phyloP scores from a whole-genome alignment of 116 monocot genomes.

The Trichopus zeylanicus region DNA sequence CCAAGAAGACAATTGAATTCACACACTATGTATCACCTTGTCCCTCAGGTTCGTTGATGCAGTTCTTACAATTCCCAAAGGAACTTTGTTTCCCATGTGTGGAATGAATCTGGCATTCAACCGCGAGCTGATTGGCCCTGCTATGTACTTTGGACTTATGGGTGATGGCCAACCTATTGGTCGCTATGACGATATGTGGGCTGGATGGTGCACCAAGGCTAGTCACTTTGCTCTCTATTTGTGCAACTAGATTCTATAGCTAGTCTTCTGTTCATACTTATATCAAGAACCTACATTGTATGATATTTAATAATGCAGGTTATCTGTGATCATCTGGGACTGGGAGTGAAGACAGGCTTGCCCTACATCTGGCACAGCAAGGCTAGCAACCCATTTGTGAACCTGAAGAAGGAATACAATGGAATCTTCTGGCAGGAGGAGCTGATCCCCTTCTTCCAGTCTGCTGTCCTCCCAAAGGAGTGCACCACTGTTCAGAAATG shows the following conservation, averaged over 20 bases:
- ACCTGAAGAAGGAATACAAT: slow-evolving; percentile 68
- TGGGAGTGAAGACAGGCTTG: slow-evolving; percentile 64
- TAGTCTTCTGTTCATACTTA: not conserved
- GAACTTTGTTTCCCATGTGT: slow-evolving; percentile 67
- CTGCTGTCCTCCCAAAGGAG: slow-evolving; percentile 38
- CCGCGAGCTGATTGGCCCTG: slow-evolving; percentile 67
- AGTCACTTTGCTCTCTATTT: not conserved
- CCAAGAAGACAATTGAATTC: not conserved
- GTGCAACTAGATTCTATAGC: not conserved
- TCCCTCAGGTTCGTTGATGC: slow-evolving; percentile 60
- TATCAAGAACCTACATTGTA: not conserved
- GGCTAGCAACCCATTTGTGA: slow-evolving; percentile 77
- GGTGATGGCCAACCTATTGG: slow-evolving; percentile 81
- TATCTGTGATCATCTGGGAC: slow-evolving; percentile 64
- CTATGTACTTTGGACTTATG: slow-evolving; percentile 87
- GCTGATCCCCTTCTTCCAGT: slow-evolving; percentile 64
- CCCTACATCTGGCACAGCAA: slow-evolving; percentile 86
- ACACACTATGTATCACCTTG: not conserved
- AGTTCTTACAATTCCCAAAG: slow-evolving; percentile 66
- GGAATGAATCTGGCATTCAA: slow-evolving; percentile 81
- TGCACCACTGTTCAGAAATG: slow-evolving; percentile 66
- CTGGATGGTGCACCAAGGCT: slow-evolving; percentile 76
- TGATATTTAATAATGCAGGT: slow-evolving; percentile 20
- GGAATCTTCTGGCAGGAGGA: slow-evolving; percentile 77
- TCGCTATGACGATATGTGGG: slow-evolving; percentile 86